Evolutionary conservation across 129 eudicot genomes (phyloP), one percentile per base, ranked within the genome.

Genomic region (Lonicera japonica): DNA sequence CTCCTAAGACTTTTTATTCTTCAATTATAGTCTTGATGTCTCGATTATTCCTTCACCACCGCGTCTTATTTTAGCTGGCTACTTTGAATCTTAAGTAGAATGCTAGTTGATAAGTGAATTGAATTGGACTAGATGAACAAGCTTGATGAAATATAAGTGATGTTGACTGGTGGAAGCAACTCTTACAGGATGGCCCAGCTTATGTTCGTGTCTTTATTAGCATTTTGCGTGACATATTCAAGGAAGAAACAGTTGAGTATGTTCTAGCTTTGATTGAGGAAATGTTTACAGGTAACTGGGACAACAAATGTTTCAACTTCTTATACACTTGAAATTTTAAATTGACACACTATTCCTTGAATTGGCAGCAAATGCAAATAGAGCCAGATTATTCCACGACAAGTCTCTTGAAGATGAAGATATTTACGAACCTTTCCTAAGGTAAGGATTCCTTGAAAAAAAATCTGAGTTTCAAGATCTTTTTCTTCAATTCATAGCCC

Each of bases 191-290:
- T 74, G 97, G 97, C 66, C 83, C 95, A 24, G 76, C 97, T 65
- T 91, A 91, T 71, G 75, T 91, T 51, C 90, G 78, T 51, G 80
- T 86, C 52, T 84, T 91, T 57, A 75, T 87, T 14, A 82, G 86
- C 80, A 86, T 87, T 63, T 71, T 91, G 75, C 90, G 88, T 56
- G 97, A 91, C 69, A 82, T 91, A 70, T 82, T 72, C 72, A 91
- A 91, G 79, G 97, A 87, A 75, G 97, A 91, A 62, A 87, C 90
- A 0, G 96, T 91, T n/a, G 97, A 91, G 78, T 91, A 91, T 76
- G 88, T 87, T 74, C 75, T 91, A 58, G 94, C 96, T 75, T 77
- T 91, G 57, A 61, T 87, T 41, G 96, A 87, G 60, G 95, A 91
- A 36, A 75, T 91, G 90, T 79, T 91, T 19, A 73, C 96, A 58